A percentile compares a stretch with the other conserved stretches of the same genome.
Conservation (phyloP, 805 yeast species). For the Maudiozyma saulgeensis region DNA sequence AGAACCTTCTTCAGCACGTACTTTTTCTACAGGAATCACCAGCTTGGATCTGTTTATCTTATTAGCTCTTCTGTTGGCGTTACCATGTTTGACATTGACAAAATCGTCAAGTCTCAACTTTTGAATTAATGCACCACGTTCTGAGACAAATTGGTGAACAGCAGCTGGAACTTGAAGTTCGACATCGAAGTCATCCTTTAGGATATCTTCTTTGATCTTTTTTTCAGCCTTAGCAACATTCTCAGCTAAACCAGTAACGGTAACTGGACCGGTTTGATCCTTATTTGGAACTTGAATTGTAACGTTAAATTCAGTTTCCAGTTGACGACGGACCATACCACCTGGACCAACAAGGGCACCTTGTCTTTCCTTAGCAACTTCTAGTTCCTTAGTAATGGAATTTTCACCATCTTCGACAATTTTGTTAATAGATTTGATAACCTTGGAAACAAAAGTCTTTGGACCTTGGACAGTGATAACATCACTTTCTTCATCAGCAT, state of each 20-base stretch:
- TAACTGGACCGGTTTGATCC: constrained; percentile 41
- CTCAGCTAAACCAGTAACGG: constrained; percentile 57
- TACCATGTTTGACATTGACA: constrained; percentile 54
- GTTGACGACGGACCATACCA: constrained; percentile 61
- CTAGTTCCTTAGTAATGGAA: constrained; percentile 40
- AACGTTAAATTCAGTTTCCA: constrained; percentile 64
- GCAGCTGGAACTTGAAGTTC: constrained; percentile 48
- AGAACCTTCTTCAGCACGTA: constrained; percentile 30
- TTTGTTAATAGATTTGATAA: constrained; percentile 50
- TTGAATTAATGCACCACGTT: constrained; percentile 55
- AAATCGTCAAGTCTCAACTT: constrained; percentile 42
- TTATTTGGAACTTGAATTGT: constrained; percentile 57
- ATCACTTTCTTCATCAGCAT: constrained; percentile 46
- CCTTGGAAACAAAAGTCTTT: constrained; percentile 57
- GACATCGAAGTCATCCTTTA: constrained; percentile 46
- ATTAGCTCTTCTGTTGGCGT: constrained; percentile 39
- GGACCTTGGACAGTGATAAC: constrained; percentile 66
- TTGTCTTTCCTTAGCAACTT: constrained; percentile 64
- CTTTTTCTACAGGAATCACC: constrained; percentile 40
- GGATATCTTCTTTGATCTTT: constrained; percentile 45
- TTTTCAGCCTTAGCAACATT: constrained; percentile 53
- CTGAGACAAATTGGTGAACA: constrained; percentile 52
- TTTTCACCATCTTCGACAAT: constrained; percentile 60
- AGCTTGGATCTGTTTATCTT: constrained; percentile 36
- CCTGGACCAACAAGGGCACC: constrained; percentile 72